Evolutionary conservation across 2,329 filamentous ascomycete genomes (phyloP).

Genomic region (Metarhizium humberi): DNA sequence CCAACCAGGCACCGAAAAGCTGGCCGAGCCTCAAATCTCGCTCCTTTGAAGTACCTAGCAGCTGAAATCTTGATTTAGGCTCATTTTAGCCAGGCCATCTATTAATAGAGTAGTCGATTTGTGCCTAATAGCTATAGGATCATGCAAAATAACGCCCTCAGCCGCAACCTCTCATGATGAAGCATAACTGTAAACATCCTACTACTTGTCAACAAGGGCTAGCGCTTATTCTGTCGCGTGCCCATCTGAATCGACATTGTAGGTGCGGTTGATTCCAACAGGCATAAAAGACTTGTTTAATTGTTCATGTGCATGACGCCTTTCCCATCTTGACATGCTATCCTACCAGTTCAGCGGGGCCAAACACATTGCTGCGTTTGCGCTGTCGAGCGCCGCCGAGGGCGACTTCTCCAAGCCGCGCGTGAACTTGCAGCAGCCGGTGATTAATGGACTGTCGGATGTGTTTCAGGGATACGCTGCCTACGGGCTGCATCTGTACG

Average conservation of each 20-base stretch:
- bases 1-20: too few relatives aligned
- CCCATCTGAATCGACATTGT: background rate
- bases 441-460: background rate
- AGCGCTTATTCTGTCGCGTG: background rate
- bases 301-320: too few relatives aligned
- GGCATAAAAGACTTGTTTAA: too few relatives aligned
- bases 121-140: background rate
- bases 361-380: too few relatives aligned
- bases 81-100: background rate
- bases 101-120: background rate
- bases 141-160: background rate
- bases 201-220: background rate
- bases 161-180: background rate
- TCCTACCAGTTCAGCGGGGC: too few relatives aligned
- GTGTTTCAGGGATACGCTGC: conserved; percentile 6
- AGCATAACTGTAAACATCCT: background rate
- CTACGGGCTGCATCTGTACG: conserved; percentile 5
- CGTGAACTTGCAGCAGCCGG: background rate
- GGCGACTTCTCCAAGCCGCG: background rate
- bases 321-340: too few relatives aligned
- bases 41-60: too few relatives aligned
- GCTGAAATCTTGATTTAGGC: too few relatives aligned
- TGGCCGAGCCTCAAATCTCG: too few relatives aligned
- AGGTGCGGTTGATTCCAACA: background rate
- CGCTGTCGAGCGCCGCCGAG: background rate